Base-by-base conservation (phyloP, 2,329 filamentous ascomycete genomes). In the Xylariaceae sp. region DNA sequence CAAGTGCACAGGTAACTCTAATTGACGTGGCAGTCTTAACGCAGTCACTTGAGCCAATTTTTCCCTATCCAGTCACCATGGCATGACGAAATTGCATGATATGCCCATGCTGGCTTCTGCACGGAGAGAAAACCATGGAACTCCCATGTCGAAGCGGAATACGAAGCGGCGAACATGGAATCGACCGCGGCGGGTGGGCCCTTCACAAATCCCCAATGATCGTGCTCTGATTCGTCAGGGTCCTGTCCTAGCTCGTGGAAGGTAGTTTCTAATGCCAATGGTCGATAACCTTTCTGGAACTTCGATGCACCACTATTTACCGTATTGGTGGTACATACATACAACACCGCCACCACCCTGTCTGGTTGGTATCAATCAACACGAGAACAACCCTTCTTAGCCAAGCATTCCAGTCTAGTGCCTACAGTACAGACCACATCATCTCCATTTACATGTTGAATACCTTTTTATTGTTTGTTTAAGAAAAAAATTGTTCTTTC, bases 111-210 rank as follows among this genome's bases (percentile, higher is more conserved):
- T 12, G 7, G 5, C 32, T 37, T 37, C 14, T 37, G 14, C 32
- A 37, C 32, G 32, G 32, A 37, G 32, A 4, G 32, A 37, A 37
- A 37, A 37, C 7, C 26, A 37, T 37, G 32, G 32, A 37, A 37
- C 32, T 12, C 23, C 9, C 32, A 37, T 37, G 32, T 14, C 14
- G 9, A 37, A 37, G 32, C 32, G 32, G 32, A 66, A 67, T 67
- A 67, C 65, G 65, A 67, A 65, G 65, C 49, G 63, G 60, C 59
- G 56, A 63, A 65, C 63, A 61, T 57, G 60, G 53, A 50, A 44
- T n/a, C n/a, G 18, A 46, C n/a, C n/a, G n/a, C n/a, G n/a, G n/a
- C n/a, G n/a, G n/a, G n/a, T 46, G 44, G 44, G 44, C 20, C 44
- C 7, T 14, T n/a, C 44, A n/a, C 23, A 32, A 23, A n/a, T 18